Conservation (phyloP, 31 red algal genomes). For the Endocladia muricata region DNA sequence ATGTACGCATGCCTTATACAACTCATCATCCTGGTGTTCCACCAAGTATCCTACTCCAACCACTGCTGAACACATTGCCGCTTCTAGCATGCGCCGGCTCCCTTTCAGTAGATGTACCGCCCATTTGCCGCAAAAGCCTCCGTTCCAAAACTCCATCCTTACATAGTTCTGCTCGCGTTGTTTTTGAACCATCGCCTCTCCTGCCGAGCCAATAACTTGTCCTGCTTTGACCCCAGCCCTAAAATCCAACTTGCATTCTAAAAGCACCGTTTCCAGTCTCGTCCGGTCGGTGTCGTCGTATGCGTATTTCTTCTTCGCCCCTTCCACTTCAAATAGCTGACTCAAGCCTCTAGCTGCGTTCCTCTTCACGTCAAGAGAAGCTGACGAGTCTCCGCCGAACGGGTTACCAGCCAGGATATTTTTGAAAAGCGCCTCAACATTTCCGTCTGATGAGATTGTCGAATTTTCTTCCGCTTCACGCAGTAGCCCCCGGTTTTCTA, state of each 20-base stretch:
- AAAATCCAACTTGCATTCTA: neutral
- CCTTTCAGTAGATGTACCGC: neutral
- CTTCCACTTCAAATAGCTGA: slow-evolving; percentile 2
- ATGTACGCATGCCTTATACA: neutral
- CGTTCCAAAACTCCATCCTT: slow-evolving; percentile 3
- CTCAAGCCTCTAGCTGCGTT: neutral
- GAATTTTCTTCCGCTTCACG: neutral
- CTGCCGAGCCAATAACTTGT: neutral
- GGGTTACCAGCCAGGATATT: neutral
- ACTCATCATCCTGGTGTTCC: neutral
- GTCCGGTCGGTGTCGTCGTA: neutral
- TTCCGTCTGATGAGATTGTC: neutral
- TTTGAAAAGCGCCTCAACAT: neutral
- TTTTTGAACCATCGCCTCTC: neutral
- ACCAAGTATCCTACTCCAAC: neutral
- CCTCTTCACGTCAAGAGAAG: neutral
- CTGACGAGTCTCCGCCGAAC: neutral
- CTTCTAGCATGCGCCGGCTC: neutral
- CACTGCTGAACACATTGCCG: neutral
- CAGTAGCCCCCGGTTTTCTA: neutral
- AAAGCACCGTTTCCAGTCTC: neutral
- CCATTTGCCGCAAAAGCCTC: neutral
- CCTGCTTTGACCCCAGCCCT: neutral
- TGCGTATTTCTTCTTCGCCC: neutral
- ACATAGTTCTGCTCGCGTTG: neutral